Base-by-base conservation (phyloP, 163 green algal species). In the Scenedesmus sp. region DNA sequence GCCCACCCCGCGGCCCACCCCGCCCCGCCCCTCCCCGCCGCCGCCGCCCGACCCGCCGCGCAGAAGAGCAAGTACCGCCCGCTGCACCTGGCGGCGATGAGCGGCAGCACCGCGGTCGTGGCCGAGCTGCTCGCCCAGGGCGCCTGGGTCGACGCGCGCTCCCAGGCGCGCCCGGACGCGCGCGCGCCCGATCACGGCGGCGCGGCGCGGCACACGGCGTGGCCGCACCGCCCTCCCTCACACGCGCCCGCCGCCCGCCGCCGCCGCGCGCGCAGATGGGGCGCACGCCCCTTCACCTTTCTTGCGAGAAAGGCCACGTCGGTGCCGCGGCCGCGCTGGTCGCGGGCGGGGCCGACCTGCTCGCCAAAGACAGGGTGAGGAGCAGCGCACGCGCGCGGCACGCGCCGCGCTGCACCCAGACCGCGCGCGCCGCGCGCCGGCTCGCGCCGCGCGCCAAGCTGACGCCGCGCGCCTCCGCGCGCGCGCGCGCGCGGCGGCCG, bases 81-180 rank as follows among this genome's bases (percentile, higher is more conserved):
- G 34, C 63, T 81, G 63, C 74, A 81, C 63, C 62, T 81, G 20
- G 74, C 74, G 29, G 74, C 74, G 1, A 56, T 75, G 63, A 64
- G 48, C 17, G 51, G 51, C 63, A 66, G 39, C 20, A 26, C 28
- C 28, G n/a, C 44, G 31, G 33, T 60, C 9, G 63, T 75, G 63
- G 15, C 31, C 4, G 74, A 60, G 26, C 74, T 81, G 24, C 51
- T 81, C 15, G 15, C 20, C 22, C 29, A 10, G 15, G 74, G 74
- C 13, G 74, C 74, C 22, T 34, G 42, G 20, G 63, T 75, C 20
- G 63, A 81, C 54, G 63, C 51, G 13, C 53, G 39, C 26, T 36
- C 50, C 14, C 50, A 58, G 10, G 50, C 39, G 10, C 39, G 39
- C 39, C 6, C 39, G 39, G 7, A 47, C 10, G 39, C 39, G 10